Evolutionary conservation across 2,329 filamentous ascomycete genomes (phyloP).

Genomic region (Colletotrichum lini): DNA sequence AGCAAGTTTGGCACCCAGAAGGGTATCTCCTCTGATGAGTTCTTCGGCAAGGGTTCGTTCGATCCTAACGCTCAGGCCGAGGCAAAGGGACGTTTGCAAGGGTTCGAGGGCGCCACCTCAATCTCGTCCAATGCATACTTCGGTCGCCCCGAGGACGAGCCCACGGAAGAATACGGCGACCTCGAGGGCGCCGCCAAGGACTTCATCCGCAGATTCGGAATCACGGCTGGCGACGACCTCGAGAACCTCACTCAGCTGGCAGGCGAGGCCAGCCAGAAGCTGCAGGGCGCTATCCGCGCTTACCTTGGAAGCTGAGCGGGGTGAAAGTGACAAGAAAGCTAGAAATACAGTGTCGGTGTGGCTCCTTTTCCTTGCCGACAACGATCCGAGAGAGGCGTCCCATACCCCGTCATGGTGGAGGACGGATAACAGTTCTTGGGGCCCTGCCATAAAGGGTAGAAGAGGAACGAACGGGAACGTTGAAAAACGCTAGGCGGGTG

Average conservation of each 20-base stretch:
- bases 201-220: conserved; percentile 94
- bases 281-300: conserved; percentile 82
- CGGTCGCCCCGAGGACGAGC: conserved; percentile 89
- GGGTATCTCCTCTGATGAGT: conserved; percentile 97
- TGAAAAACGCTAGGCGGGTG: conserved; percentile 13
- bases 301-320: conserved; percentile 71
- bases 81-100: conserved; percentile 88
- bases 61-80: conserved; percentile 86
- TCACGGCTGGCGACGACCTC: conserved; percentile 95
- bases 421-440: neutral
- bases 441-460: neutral
- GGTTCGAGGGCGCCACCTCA: conserved; percentile 91
- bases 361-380: conserved; percentile 16
- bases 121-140: conserved; percentile 99
- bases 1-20: conserved; percentile 93
- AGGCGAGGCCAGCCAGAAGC: conserved; percentile 86
- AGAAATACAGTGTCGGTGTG: conserved; percentile 5
- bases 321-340: conserved; percentile 1
- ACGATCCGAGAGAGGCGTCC: conserved; percentile 16
- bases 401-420: neutral
- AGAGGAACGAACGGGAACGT: conserved; percentile 5
- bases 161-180: conserved; percentile 86
- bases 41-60: conserved; percentile 92
- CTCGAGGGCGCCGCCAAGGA: conserved; percentile 95
- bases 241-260: conserved; percentile 89